Evolutionary conservation across 2,329 filamentous ascomycete species (phyloP).

Genomic region (Epichloe hybrida): DNA sequence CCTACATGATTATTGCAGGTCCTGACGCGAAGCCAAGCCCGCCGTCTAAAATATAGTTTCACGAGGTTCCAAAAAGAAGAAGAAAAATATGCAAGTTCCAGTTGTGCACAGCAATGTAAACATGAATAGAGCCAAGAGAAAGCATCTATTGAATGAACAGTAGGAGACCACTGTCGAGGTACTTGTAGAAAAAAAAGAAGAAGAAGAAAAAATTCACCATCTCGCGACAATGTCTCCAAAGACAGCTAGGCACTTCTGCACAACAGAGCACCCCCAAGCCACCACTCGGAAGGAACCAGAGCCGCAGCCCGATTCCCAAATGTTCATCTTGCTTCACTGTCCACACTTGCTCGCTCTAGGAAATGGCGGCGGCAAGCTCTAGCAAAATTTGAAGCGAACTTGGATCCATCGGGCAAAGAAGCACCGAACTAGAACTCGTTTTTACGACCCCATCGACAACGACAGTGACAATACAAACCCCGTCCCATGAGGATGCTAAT

Average conservation of each 20-base stretch:
- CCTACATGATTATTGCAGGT: not conserved
- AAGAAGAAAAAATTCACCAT: constrained; percentile 8
- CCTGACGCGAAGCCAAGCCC: constrained; percentile 13
- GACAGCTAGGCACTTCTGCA: constrained; percentile 13
- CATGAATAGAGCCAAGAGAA: too few species aligned
- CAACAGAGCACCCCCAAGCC: constrained; percentile 14
- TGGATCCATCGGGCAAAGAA: not conserved
- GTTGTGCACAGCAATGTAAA: too few species aligned
- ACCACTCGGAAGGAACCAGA: constrained; percentile 13
- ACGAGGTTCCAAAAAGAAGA: too few species aligned
- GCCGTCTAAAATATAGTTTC: not conserved
- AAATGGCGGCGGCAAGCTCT: constrained; percentile 46
- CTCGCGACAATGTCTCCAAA: constrained; percentile 4
- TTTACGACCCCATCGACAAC: too few species aligned
- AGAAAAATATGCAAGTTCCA: too few species aligned
- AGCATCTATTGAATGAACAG: too few species aligned
- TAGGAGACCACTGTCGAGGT: too few species aligned
- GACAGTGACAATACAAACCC: not conserved
- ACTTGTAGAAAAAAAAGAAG: not conserved
- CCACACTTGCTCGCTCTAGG: constrained; percentile 51
- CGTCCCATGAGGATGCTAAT: not conserved
- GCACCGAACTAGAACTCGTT: too few species aligned
- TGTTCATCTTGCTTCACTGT: constrained; percentile 53
- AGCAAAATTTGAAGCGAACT: constrained; percentile 47
- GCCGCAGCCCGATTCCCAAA: constrained; percentile 3